Evolutionary conservation across 2,329 filamentous ascomycete species (phyloP), one percentile per base, ranked within the genome.

Genomic region (Pseudofabraea citricarpa): DNA sequence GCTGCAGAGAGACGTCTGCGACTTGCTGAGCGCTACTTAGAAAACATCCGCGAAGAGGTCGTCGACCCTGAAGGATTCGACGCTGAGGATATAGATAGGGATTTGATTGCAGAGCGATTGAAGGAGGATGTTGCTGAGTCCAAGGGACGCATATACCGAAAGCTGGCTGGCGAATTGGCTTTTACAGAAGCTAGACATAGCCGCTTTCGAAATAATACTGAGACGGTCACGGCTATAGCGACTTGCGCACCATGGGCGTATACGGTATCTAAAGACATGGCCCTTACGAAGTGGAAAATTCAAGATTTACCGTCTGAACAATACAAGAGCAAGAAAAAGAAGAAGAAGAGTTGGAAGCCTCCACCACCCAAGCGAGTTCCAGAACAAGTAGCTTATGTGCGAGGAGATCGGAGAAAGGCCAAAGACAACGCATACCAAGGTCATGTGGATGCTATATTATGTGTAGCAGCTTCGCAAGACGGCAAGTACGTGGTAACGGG

Each of bases 401-500:
- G 77, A 60, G 87, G 79, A 33, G 74, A 81, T 52, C 70, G 69
- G 45, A 74, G 71, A 46, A 81, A 79, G 58, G 68, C 71, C 32
- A 75, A 77, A 41, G 81, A 89, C 58, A 73, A 74, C 56, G 68
- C 71, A 59, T 91, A 83, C 54, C 76, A 86, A 55, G 85, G 90
- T 10, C 93, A 97, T 61, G 84, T 83, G 1, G 84, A 78, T 26
- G 75, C 80, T 20, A 96, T 98, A 20, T 71, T 96, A 38, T 82
- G 83, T 32, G 83, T 97, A 22, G 90, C 90, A 0, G 87, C 89
- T 16, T 95, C 89, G 1, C 80, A 89, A 36, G 90, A 95, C 47
- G 93, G 93, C 24, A 89, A 87, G 63, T 97, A 83, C 52, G 81
- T 98, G 40, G 93, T 86, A 6, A 97, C 93, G 0, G 93, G 91